Evolutionary conservation across 2,329 filamentous ascomycete species (phyloP), one percentile per base, ranked within the genome.

Genomic region (Microdochium trichocladiopsis): DNA sequence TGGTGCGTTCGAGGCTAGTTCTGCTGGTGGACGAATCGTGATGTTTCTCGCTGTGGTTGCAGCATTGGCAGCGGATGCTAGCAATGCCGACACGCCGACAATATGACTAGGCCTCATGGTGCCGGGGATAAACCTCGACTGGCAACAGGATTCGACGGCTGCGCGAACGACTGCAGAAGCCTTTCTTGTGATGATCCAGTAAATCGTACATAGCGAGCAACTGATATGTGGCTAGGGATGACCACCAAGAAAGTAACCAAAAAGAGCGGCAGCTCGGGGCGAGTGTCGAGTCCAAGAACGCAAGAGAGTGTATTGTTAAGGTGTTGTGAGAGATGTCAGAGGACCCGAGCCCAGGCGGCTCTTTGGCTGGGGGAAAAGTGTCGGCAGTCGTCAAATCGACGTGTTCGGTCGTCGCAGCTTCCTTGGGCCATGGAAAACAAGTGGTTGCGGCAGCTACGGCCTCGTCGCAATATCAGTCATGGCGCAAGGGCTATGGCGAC

Each of bases 281-380:
- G 49, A 51, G 60, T 61, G 56, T 55, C 57, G 67, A 84, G 86
- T 60, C 69, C 68, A 58, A 84, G 80, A 71, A 73, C n/a, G 82
- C 37, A 23, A 18, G 21, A 22, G 5, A 8, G 21, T 45, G 41
- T 45, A 12, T 22, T 23, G 41, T 8, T 5, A 22, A 18, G 18
- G 12, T 45, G 41, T 21, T 8, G 41, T 3, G 4, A 12, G 18
- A 45, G 41, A 45, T n/a, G n/a, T n/a, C n/a, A 22, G 41, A 45
- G 18, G 22, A 45, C 6, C n/a, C 28, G 28, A 8, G 8, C 8
- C 28, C 8, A 33, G 28, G n/a, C n/a, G n/a, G n/a, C n/a, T n/a
- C n/a, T n/a, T n/a, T n/a, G n/a, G n/a, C n/a, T n/a, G n/a, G n/a
- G n/a, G n/a, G n/a, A n/a, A n/a, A n/a, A n/a, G n/a, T n/a, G n/a